Conservation (phyloP, 73 alveolate genomes). For the Uronychia binucleata region DNA sequence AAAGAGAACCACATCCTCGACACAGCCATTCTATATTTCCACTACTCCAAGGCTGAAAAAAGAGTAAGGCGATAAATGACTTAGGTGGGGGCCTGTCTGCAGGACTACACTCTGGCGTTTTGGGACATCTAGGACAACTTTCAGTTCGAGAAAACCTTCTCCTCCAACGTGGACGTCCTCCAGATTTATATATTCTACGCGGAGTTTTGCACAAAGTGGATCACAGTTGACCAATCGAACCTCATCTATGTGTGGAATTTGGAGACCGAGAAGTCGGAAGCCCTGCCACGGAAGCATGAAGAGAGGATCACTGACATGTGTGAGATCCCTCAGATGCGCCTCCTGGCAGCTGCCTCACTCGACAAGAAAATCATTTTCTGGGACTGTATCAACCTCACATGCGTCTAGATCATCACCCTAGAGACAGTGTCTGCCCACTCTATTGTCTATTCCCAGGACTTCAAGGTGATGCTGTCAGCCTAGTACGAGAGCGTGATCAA, state of each 20-base stretch:
- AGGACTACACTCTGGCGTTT: slow-evolving; percentile 52
- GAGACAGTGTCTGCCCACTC: slow-evolving; percentile 64
- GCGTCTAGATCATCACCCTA: slow-evolving; percentile 33
- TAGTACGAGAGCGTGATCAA: slow-evolving; percentile 51
- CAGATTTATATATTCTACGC: slow-evolving; percentile 50
- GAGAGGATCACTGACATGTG: slow-evolving; percentile 60
- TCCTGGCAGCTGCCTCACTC: slow-evolving; percentile 50
- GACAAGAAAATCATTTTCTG: slow-evolving; percentile 59
- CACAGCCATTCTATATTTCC: slow-evolving; percentile 55
- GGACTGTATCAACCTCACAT: slow-evolving; percentile 37
- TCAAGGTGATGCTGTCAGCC: slow-evolving; percentile 63
- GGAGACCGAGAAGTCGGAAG: slow-evolving; percentile 36
- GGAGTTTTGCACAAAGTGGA: slow-evolving; percentile 60
- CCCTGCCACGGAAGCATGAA: slow-evolving; percentile 49
- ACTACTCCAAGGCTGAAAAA: slow-evolving; percentile 28
- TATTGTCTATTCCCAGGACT: slow-evolving; percentile 52
- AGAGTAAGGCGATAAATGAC: not conserved
- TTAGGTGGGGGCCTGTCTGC: slow-evolving; percentile 59
- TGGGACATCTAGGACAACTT: slow-evolving; percentile 65
- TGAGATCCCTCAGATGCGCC: slow-evolving; percentile 46
- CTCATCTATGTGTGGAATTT: slow-evolving; percentile 52
- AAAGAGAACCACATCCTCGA: slow-evolving; percentile 60
- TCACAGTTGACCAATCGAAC: slow-evolving; percentile 50
- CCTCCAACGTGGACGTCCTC: slow-evolving; percentile 42
- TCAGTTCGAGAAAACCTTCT: slow-evolving; percentile 54